These are phyloP conservation scores for Alloteropsis angusta DNA, from an alignment of 202 grass and related monocot species.

Conservation along the genomic window DNA sequence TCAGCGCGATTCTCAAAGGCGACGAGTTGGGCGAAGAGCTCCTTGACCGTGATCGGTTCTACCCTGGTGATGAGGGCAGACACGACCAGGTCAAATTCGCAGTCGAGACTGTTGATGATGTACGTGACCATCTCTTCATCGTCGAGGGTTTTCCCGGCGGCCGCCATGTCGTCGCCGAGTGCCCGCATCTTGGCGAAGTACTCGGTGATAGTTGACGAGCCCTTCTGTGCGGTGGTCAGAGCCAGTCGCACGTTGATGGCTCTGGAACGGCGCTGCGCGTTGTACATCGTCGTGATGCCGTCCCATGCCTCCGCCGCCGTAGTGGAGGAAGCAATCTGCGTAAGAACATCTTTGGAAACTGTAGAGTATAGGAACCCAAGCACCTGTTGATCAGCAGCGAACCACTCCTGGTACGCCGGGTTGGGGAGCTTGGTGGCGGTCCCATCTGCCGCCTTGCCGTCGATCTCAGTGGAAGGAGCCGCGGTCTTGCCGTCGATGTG, in stretches of 20 bases:
- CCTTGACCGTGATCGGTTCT: background rate
- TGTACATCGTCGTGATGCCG: background rate
- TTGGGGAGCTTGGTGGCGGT: background rate
- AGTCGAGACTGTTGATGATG: background rate
- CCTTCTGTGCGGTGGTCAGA: background rate
- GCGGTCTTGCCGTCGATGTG: background rate
- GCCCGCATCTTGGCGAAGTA: background rate
- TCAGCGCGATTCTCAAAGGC: no score
- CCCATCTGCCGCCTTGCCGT: background rate
- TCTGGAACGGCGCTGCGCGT: background rate
- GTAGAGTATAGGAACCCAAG: no score
- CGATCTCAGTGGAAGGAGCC: background rate
- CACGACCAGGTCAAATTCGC: background rate
- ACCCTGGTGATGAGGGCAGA: background rate
- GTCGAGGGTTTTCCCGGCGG: background rate
- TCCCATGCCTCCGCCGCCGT: background rate
- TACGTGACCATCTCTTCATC: background rate
- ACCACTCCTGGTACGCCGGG: background rate
- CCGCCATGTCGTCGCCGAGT: background rate
- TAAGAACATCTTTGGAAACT: no score
- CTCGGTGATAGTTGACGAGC: background rate
- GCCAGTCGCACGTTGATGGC: background rate
- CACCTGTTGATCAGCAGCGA: background rate
- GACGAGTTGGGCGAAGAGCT: background rate
- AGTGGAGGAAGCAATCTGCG: no score